Conservation (phyloP, 2,329 filamentous ascomycete genomes). For the Penicillium sp. region DNA sequence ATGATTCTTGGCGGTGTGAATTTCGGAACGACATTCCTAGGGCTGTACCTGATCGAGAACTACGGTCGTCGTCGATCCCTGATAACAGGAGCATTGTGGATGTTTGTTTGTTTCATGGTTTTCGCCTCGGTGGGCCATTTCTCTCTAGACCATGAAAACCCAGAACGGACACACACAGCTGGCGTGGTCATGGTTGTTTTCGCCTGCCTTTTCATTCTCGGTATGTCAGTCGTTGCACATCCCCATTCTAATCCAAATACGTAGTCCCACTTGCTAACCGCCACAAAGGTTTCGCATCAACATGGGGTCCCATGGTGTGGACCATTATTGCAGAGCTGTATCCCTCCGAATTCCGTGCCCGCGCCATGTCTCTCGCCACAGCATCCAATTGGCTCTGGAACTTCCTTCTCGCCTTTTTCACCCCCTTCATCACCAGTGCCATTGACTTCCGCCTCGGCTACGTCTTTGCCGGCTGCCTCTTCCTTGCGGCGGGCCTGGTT, state of each 20-base stretch:
- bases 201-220: conserved; percentile 62
- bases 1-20: conserved; percentile 60
- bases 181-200: conserved; percentile 62
- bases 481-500: conserved; percentile 53
- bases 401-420: conserved; percentile 66
- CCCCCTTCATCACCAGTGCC: conserved; percentile 62
- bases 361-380: conserved; percentile 65
- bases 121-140: conserved; percentile 53
- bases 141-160: conserved; percentile 28
- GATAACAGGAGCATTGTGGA: conserved; percentile 59
- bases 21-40: conserved; percentile 56
- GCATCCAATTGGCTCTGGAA: conserved; percentile 68
- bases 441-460: conserved; percentile 68
- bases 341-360: conserved; percentile 49
- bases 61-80: conserved; percentile 60
- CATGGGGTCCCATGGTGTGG: no score
- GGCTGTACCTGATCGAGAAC: conserved; percentile 60
- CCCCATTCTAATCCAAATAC: no score
- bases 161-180: conserved; percentile 38
- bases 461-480: conserved; percentile 64
- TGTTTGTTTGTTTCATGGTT: conserved; percentile 56
- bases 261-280: no score
- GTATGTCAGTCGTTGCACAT: no score
- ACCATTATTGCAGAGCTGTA: conserved; percentile 39
- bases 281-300: no score